A percentile compares a stretch with the other conserved stretches of the same genome.
These are phyloP conservation scores for Lagenidium sp. DNA, from an alignment of 352 stramenopile genomes.

Conservation along the genomic window DNA sequence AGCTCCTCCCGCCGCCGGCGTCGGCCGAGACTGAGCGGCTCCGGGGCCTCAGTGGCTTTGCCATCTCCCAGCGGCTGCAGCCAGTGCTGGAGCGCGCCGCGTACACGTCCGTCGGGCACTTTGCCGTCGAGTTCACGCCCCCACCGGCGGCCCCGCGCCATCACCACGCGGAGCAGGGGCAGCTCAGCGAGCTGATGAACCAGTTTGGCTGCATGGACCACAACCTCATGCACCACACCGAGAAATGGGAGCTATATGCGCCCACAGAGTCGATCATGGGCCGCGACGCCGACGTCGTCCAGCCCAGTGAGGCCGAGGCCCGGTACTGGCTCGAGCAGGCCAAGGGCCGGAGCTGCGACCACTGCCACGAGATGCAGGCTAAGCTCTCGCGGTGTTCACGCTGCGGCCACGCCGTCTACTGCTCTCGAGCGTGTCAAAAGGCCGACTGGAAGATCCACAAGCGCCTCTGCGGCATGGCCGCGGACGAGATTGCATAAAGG, in stretches of 20 bases:
- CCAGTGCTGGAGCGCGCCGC: conserved; percentile 27
- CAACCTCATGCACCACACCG: conserved; percentile 74
- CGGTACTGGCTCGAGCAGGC: conserved; percentile 55
- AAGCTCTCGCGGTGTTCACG: conserved; percentile 59
- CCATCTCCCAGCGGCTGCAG: conserved; percentile 62
- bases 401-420: conserved; percentile 65
- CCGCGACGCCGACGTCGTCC: conserved; percentile 27
- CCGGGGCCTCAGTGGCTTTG: conserved; percentile 67
- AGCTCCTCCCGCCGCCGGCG: conserved; percentile 38
- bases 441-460: conserved; percentile 74
- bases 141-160: conserved; percentile 19
- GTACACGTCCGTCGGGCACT: conserved; percentile 53
- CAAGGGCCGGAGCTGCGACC: conserved; percentile 55
- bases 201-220: conserved; percentile 60
- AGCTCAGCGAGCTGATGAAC: conserved; percentile 53
- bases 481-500: conserved; percentile 34
- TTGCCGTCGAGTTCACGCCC: conserved; percentile 66
- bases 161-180: conserved; percentile 7
- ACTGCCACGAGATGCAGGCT: conserved; percentile 35
- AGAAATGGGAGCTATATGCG: conserved; percentile 81
- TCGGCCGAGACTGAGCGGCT: conserved; percentile 43
- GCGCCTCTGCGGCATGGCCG: conserved; percentile 47
- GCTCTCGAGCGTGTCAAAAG: conserved; percentile 77
- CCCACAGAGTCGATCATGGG: conserved; percentile 26
- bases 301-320: conserved; percentile 43